phyloP scores from a whole-genome alignment of 345 rosid species.

The Murraya paniculata region DNA sequence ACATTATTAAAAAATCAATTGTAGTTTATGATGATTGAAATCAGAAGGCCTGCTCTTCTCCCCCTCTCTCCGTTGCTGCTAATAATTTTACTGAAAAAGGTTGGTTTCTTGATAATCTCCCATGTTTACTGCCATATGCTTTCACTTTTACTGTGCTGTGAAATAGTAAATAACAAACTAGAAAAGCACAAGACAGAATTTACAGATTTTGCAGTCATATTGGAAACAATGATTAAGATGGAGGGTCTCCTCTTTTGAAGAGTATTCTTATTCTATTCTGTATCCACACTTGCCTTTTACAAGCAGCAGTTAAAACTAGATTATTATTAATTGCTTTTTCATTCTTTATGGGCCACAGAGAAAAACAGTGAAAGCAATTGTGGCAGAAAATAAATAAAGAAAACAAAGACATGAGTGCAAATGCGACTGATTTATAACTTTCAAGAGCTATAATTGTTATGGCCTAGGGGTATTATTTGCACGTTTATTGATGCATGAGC shows the following conservation, averaged over 20 bases:
- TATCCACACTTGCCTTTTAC: constrained; percentile 4
- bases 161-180: constrained; percentile 25
- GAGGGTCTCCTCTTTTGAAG: neutral
- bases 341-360: neutral
- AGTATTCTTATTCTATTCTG: neutral
- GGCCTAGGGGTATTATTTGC: neutral
- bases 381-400: neutral
- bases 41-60: constrained; percentile 24
- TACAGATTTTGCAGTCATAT: constrained; percentile 30
- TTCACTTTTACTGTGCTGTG: constrained; percentile 15
- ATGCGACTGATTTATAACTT: neutral
- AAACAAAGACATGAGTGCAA: constrained; percentile 3
- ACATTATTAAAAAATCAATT: constrained; percentile 7
- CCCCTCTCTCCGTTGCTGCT: constrained; percentile 21
- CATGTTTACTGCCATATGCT: constrained; percentile 4
- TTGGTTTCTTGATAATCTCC: constrained; percentile 30
- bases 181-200: constrained; percentile 26
- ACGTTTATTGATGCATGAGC: constrained; percentile 18
- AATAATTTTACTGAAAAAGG: constrained; percentile 46
- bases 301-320: neutral
- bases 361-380: constrained; percentile 1
- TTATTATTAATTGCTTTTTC: neutral
- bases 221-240: constrained; percentile 1
- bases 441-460: constrained; percentile 1
- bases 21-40: constrained; percentile 24